Conservation (phyloP, 2,329 filamentous ascomycete genomes). For the Colletotrichum liaoningense region DNA sequence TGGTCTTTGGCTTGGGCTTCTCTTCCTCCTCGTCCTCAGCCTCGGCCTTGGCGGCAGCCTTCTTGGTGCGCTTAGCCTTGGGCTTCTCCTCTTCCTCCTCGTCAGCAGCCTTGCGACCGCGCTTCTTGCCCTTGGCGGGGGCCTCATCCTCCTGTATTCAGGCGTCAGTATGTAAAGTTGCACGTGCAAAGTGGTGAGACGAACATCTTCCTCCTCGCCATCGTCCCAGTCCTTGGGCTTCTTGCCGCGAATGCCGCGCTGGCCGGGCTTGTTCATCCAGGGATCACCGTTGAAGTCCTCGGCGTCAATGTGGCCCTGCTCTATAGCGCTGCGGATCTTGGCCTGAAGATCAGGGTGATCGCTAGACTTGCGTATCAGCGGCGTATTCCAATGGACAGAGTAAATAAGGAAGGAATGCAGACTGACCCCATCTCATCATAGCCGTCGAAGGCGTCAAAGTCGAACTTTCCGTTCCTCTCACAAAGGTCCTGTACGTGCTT, state of each 20-base stretch:
- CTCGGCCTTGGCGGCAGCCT: conserved; percentile 39
- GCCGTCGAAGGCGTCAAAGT: conserved; percentile 80
- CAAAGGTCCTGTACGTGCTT: conserved; percentile 71
- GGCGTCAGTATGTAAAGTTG: background rate
- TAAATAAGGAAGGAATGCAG: background rate
- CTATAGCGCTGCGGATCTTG: conserved; percentile 79
- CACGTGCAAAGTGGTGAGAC: background rate
- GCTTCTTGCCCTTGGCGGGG: conserved; percentile 36
- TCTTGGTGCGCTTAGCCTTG: conserved; percentile 45
- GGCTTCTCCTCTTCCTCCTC: conserved; percentile 41
- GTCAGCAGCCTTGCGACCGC: conserved; percentile 30
- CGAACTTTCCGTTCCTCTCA: conserved; percentile 58
- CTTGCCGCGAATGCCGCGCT: conserved; percentile 69
- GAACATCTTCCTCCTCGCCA: conserved; percentile 27
- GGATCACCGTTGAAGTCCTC: conserved; percentile 89
- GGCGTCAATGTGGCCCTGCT: conserved; percentile 83
- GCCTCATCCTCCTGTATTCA: conserved; percentile 45
- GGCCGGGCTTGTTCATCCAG: conserved; percentile 77
- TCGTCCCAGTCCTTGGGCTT: conserved; percentile 42
- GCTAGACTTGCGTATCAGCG: conserved; percentile 41
- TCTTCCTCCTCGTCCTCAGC: conserved; percentile 41
- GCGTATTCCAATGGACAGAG: background rate
- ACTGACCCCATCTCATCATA: conserved; percentile 76
- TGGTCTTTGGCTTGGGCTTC: conserved; percentile 36
- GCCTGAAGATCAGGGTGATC: conserved; percentile 71